Conservation (phyloP, 176 grass and related monocot species). For the Eleusine coracana region DNA sequence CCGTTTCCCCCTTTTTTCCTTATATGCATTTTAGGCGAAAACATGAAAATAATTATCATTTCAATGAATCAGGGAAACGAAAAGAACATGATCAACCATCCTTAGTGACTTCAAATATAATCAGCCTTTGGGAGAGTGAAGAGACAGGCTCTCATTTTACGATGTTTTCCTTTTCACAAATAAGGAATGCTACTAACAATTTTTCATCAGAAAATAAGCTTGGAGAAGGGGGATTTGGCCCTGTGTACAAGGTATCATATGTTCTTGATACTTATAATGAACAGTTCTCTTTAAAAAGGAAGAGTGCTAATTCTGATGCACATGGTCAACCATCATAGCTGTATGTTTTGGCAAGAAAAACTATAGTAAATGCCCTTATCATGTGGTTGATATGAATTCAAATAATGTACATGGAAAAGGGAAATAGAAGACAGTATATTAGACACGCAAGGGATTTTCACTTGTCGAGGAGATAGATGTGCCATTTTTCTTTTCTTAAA, state of each 20-base stretch:
- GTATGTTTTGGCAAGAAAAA: neutral
- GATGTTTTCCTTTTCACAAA: constrained; percentile 36
- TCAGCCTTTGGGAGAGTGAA: constrained; percentile 50
- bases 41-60: neutral
- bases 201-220: constrained; percentile 47
- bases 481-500: neutral
- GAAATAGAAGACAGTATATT: neutral
- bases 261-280: neutral
- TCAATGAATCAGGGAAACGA: constrained; percentile 35
- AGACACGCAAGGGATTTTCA: neutral
- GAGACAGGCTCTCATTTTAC: constrained; percentile 15
- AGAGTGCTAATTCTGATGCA: neutral
- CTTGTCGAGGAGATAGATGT: neutral
- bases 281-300: constrained; percentile 2
- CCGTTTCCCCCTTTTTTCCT: neutral
- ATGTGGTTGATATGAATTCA: neutral
- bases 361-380: neutral
- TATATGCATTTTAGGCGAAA: neutral
- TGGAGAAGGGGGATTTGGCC: constrained; percentile 57
- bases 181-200: constrained; percentile 29
- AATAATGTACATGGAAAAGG: too few relatives aligned
- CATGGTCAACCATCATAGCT: neutral
- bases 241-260: constrained; percentile 51
- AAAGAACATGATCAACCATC: neutral
- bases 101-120: neutral